Base-by-base conservation (phyloP, 129 eudicot genomes). In the Sambucus nigra region DNA sequence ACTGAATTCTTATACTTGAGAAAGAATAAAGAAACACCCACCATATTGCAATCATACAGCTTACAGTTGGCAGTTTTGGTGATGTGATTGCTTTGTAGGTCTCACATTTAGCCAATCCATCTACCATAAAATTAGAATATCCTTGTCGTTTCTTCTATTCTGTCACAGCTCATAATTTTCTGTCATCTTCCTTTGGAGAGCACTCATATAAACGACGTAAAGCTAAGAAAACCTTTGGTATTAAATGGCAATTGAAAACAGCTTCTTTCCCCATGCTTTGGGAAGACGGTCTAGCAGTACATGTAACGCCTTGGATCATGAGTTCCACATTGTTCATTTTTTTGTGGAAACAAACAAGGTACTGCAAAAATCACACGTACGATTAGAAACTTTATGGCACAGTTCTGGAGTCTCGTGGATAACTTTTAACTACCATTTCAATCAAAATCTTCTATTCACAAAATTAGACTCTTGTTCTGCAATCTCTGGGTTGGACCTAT, bases 341-440 rank as follows among this genome's bases (percentile, higher is more conserved):
- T 11, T 24, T 5, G 32, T 50, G 55, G 22, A 49, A 22, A n/a
- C 17, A 33, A 49, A 21, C 21, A 32, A 25, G 33, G 22, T 61
- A 29, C 67, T 61, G 33, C 55, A 60, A 31, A 0, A 47, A 42
- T 5, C 18, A 42, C 42, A 35, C 35, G 13, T 35, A 35, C 42
- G 12, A 15, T 35, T 35, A 35, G 13, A 3, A 35, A 7, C 42
- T 35, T 1, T 35, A 2, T 1, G 2, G 13, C 8, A 35, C 42
- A 2, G 1, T 2, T 35, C 42, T 2, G 8, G 42, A 15, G 8
- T 12, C 42, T 35, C 42, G 42, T 35, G 42, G 1, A 35, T 35
- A 35, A 35, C 42, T 35, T 35, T 15, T 35, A n/a, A n/a, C n/a
- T n/a, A n/a, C n/a, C n/a, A n/a, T n/a, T n/a, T n/a, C n/a, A n/a